Base-by-base conservation (phyloP, 2,329 filamentous ascomycete species). In the Xylariaceae sp. region DNA sequence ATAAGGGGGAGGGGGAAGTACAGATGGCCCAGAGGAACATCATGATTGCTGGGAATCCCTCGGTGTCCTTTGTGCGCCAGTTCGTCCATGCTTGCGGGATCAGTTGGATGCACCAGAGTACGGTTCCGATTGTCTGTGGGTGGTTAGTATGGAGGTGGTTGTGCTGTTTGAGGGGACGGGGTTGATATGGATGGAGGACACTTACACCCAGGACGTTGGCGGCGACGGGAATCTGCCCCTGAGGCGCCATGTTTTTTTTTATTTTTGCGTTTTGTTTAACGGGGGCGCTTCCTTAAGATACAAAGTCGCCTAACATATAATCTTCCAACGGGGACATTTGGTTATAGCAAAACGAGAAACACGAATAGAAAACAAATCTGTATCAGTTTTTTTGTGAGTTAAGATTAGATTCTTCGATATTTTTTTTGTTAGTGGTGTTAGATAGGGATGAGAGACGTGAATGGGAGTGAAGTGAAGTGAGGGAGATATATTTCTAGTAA, bases 11-110 rank as follows among this genome's bases (percentile, higher is more conserved):
- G 9, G 11, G 37, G 3, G 4, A 42, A 72, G 64, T 69, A 79
- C 82, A 83, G 37, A 78, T 67, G n/a, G 81, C 83, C 84, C 84
- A 88, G 1, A 87, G 70, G 62, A 87, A 81, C 75, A 87, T 80
- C 84, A 87, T 87, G 17, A 72, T 66, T 0, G 76, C 77, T 0
- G 84, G 84, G 1, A 87, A 72, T 2, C 85, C 85, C 45, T 86
- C 83, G 0, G 84, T 87, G 61, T 77, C 79, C 67, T 87, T 86
- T 10, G 74, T 78, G 17, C 77, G 75, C 78, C 82, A 87, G 68
- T 86, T 87, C 60, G 82, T 78, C 80, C 81, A 86, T 74, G 87
- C 85, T 45, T 73, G 70, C 4, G 71, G 68, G 18, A 72, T 54
- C 2, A 76, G 70, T 59, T 77, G 76, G 11, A 77, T 62, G 61